Conservation (phyloP, 129 eudicot species). For the Solidago caesia region DNA sequence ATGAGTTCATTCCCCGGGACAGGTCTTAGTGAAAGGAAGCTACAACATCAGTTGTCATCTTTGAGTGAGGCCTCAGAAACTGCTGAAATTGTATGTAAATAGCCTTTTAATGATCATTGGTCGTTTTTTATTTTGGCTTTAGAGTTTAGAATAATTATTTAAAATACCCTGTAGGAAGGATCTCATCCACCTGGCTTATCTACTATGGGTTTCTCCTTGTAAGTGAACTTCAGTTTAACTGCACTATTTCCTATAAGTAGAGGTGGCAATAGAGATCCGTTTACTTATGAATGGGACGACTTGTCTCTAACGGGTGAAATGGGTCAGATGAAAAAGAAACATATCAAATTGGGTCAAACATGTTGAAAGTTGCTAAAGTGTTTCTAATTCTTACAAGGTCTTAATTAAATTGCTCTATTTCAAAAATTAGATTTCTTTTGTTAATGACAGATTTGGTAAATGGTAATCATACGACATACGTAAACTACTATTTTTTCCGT, state of each 20-base stretch:
- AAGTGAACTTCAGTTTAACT: conserved; percentile 27
- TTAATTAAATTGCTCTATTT: neutral
- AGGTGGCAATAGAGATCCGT: conserved; percentile 11
- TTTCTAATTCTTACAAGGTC: neutral
- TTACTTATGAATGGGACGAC: neutral
- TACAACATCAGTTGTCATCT: conserved; percentile 55
- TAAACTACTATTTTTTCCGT: too few relatives aligned
- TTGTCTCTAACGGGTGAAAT: neutral
- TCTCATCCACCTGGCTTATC: conserved; percentile 42
- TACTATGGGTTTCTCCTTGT: conserved; percentile 37
- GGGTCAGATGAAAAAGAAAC: neutral
- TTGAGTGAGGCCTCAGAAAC: conserved; percentile 63
- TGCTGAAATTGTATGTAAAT: conserved; percentile 50
- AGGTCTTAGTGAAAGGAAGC: conserved; percentile 45
- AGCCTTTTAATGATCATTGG: conserved; percentile 5
- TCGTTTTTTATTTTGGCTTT: conserved; percentile 2
- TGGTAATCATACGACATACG: too few relatives aligned
- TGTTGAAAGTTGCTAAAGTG: neutral
- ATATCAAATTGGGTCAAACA: neutral
- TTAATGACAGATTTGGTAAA: neutral
- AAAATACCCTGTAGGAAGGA: conserved; percentile 34
- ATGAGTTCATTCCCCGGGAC: conserved; percentile 32
- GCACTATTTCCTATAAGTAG: conserved; percentile 19
- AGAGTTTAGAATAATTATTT: conserved; percentile 15
- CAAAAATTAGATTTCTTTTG: neutral